These are phyloP conservation scores for Flaveria robusta DNA, from an alignment of 129 eudicot species.

Conservation along the genomic window DNA sequence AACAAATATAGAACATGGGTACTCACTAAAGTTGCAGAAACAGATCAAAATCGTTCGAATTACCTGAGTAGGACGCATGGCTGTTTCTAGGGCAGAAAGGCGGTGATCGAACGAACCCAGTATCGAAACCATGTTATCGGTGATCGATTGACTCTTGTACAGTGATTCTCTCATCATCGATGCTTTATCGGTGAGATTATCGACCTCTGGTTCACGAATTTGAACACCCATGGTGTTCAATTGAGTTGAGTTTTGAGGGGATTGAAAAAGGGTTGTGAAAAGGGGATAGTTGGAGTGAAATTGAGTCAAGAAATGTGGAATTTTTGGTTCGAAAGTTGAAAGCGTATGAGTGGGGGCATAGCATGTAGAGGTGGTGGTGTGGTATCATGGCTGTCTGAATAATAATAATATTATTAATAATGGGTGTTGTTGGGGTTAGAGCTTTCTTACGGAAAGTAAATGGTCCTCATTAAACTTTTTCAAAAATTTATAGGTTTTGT, in stretches of 20 bases:
- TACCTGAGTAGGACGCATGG: slow-evolving; percentile 99
- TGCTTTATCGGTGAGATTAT: slow-evolving; percentile 69
- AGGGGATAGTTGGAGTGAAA: slow-evolving; percentile 18
- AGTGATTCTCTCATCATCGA: slow-evolving; percentile 78
- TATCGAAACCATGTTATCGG: slow-evolving; percentile 75
- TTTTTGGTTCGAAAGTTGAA: not conserved
- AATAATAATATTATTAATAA: not conserved
- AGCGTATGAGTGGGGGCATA: slow-evolving; percentile 7
- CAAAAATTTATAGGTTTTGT: not conserved
- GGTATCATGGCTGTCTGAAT: slow-evolving; percentile 34
- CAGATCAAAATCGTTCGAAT: not conserved
- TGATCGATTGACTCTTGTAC: slow-evolving; percentile 66
- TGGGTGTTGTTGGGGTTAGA: slow-evolving; percentile 40
- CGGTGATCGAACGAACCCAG: slow-evolving; percentile 96
- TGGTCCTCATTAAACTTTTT: not conserved
- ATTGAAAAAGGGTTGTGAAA: not conserved
- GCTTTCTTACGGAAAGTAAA: slow-evolving; percentile 31
- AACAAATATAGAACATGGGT: too few relatives aligned
- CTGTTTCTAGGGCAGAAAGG: slow-evolving; percentile 88
- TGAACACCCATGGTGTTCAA: slow-evolving; percentile 48
- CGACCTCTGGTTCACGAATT: slow-evolving; percentile 42
- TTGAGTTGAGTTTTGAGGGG: not conserved
- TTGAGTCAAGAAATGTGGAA: slow-evolving; percentile 8
- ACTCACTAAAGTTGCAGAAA: not conserved
- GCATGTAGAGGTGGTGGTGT: slow-evolving; percentile 39